Evolutionary conservation across 2,329 filamentous ascomycete species (phyloP), one percentile per base, ranked within the genome.

Genomic region (Sporothrix schenckii): DNA sequence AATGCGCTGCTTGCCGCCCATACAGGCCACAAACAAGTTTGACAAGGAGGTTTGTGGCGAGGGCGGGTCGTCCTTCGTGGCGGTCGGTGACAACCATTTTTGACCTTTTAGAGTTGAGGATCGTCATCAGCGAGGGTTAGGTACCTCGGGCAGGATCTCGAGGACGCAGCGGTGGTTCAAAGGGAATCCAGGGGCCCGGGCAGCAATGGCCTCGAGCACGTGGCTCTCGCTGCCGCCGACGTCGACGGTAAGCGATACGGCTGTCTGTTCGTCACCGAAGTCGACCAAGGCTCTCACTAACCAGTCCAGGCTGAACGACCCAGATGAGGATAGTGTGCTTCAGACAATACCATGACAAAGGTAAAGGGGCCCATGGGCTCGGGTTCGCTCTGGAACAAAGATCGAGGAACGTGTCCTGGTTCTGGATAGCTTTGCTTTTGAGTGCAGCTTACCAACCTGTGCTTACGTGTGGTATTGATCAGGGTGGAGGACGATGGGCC

Each of bases 211-310:
- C 71, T 73, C 74, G 44, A 79, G 63, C 2, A 73, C 72, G 47
- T 80, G 76, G 1, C 79, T 79, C 56, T 75, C 76, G 5, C 78
- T 75, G 44, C 78, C 78, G 27, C 79, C 79, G 21, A 80, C 76
- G 69, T 80, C 78, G 4, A 80, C 77, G n/a, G n/a, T n/a, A 24
- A 80, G 79, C 61, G 0, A 71, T 50, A 4, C 77, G 72, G 1
- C 1, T 30, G 27, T 74, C 24, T 24, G 24, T 24, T 24, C 69
- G 2, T 6, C 16, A 52, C 9, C 3, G 67, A 14, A 9, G 72
- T 69, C 56, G 9, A 4, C 19, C 16, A 66, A 34, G 16, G 21
- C 47, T 4, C 56, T 60, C 1, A 73, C 73, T 7, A 77, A 72
- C 79, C 78, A 80, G 34, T 72, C 68, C 54, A 78, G 77, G 66